phyloP scores from a whole-genome alignment of 305 asterid genomes.

The Solanum hybrid region DNA sequence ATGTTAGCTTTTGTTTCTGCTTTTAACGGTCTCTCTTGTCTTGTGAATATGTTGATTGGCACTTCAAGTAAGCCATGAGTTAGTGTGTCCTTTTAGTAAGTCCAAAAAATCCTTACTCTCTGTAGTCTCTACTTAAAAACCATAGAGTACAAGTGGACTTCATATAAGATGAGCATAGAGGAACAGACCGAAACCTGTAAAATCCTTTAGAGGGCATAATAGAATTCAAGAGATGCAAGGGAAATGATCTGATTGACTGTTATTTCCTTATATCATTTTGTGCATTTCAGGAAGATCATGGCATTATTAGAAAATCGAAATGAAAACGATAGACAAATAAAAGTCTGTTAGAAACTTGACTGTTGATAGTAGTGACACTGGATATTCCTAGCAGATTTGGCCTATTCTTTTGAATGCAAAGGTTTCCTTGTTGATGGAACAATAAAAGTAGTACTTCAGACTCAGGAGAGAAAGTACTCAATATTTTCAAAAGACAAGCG shows the following conservation, averaged over 20 bases:
- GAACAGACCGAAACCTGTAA: background rate
- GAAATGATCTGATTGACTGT: background rate
- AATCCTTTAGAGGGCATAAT: slow-evolving; percentile 5
- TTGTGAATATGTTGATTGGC: slow-evolving; percentile 45
- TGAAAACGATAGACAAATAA: background rate
- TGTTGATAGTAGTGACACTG: slow-evolving; percentile 11
- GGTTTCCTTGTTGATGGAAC: background rate
- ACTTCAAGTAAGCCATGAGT: slow-evolving; percentile 13
- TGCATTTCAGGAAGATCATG: background rate
- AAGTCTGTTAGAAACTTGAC: background rate
- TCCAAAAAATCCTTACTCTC: background rate
- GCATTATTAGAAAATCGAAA: background rate
- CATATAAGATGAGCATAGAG: background rate
- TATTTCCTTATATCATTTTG: background rate
- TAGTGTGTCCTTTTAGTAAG: slow-evolving; percentile 9
- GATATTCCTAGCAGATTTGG: background rate
- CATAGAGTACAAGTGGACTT: background rate
- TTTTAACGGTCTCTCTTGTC: slow-evolving; percentile 14
- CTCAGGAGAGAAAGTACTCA: background rate
- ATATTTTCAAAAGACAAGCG: background rate
- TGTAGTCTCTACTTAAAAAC: background rate
- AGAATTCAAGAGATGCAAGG: slow-evolving; percentile 5
- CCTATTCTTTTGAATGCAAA: background rate
- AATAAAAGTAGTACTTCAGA: background rate
- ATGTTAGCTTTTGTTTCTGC: slow-evolving; percentile 32